Percentiles rank a stretch among this genome's conserved stretches.
These are phyloP conservation scores for Puccinellia tenuiflora DNA, from an alignment of 176 grass and related monocot genomes.

Conservation along the genomic window DNA sequence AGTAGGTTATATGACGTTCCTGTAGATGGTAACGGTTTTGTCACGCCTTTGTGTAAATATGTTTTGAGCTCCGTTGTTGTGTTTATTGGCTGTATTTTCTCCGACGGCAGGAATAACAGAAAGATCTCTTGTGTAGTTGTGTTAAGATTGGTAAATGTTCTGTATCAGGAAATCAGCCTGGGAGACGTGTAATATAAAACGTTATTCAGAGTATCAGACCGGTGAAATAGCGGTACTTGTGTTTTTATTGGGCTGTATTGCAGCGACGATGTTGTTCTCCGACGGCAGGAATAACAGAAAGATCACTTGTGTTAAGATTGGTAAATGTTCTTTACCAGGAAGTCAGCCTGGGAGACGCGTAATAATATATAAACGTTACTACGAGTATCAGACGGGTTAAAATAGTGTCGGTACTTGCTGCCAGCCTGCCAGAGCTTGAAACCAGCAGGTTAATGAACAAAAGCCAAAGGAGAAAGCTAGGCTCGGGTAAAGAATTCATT, in stretches of 20 bases:
- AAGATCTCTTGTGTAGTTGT: not conserved
- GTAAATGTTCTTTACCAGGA: too few species aligned
- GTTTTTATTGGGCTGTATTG: too few species aligned
- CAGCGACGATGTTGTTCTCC: too few species aligned
- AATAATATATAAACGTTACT: too few species aligned
- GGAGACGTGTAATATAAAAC: not conserved
- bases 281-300: too few species aligned
- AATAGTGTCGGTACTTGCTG: not conserved
- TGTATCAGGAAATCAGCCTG: not conserved
- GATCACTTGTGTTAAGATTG: too few species aligned
- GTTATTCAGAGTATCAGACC: not conserved
- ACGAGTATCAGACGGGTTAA: too few species aligned
- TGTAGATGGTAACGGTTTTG: slow-evolving; percentile 33
- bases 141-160: not conserved
- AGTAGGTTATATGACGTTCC: slow-evolving; percentile 8
- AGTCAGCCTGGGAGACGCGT: too few species aligned
- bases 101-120: not conserved
- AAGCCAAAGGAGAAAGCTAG: not conserved
- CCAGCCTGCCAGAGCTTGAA: too few species aligned
- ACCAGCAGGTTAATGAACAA: too few species aligned
- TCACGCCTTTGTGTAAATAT: slow-evolving; percentile 10
- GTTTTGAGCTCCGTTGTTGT: slow-evolving; percentile 8
- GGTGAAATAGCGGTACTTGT: too few species aligned
- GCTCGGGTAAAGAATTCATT: not conserved
- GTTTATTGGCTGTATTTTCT: slow-evolving; percentile 18